These are phyloP conservation scores for Fraxinus cuspidata DNA, from an alignment of 257 asterid species.

Conservation along the genomic window DNA sequence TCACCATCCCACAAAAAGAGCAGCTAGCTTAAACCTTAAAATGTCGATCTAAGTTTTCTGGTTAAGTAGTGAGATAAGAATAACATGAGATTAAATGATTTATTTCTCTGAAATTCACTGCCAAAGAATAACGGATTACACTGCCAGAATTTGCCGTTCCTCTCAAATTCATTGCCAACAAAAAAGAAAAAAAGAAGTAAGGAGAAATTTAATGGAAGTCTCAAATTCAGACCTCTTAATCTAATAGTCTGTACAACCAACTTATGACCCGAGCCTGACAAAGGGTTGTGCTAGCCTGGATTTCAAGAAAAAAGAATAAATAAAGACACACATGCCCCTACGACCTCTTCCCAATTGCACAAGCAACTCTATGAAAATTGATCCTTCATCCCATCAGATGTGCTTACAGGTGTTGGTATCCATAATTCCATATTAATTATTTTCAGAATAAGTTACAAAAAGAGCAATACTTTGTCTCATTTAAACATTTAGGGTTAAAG, in stretches of 20 bases:
- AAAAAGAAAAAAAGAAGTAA: not conserved
- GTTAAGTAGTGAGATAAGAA: not conserved
- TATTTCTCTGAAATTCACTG: not conserved
- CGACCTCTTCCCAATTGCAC: not conserved
- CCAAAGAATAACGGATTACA: not conserved
- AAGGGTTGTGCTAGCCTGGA: not conserved
- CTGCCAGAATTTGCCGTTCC: not conserved
- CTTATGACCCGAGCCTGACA: not conserved
- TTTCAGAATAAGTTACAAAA: not conserved
- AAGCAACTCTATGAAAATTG: too few species aligned
- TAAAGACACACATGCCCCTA: not conserved
- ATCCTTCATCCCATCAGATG: not conserved
- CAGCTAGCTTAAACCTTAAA: not conserved
- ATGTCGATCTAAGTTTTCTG: not conserved
- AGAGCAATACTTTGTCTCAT: constrained; percentile 11
- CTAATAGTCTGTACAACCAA: not conserved
- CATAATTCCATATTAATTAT: not conserved
- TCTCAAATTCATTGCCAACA: not conserved
- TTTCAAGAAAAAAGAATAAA: not conserved
- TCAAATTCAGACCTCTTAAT: not conserved
- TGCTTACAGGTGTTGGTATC: not conserved
- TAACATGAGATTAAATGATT: not conserved
- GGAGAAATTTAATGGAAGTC: not conserved
- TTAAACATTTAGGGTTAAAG: constrained; percentile 16
- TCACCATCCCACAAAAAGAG: not conserved